Base-by-base conservation (phyloP, 78 protist genomes). In the slime mould (Dictyostelium discoideum) region DNA sequence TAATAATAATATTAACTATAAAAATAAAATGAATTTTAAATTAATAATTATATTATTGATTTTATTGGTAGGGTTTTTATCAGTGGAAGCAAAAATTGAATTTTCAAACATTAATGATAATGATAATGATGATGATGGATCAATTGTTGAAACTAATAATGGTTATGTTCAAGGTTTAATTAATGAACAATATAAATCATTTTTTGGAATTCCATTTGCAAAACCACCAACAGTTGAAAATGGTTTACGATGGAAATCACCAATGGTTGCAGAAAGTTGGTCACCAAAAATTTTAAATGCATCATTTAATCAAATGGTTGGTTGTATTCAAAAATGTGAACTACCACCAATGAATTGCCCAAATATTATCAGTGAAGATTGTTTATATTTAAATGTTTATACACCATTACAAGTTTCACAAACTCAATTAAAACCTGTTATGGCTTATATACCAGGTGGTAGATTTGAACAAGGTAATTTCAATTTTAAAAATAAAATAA, bases 381-480 rank as follows among this genome's bases (percentile, higher is more conserved):
- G 98, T 44, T 69, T 96, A 37, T 94, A 94, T 67, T 65, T 96
- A 46, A 76, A 93, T 90, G 83, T 96, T 7, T 95, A 39, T 80
- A 83, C 92, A 8, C 97, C 97, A 80, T 18, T 78, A 5, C 26
- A 32, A 20, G 60, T 86, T 9, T 18, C 18, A 42, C 32, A 22
- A 50, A 16, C 24, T 73, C 46, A 78, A 39, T 26, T 37, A 14
- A 39, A 72, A 44, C 92, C 93, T 18, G 93, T 87, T 46, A 87
- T 87, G 93, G 85, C 78, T 2, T 87, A 74, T 46, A 29, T 87
- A 14, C 85, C 84, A 22, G 93, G 92, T 48, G 92, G 93, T 78
- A 48, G 85, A 48, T 87, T 57, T 24, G 85, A 78, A 87, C 73
- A 26, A 78, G 85, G 86, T 86, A 16, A 50, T 11, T 63, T 20